These are phyloP conservation scores for Wilcoxina mikolae DNA, from an alignment of 495 filamentous ascomycete species.

Conservation along the genomic window DNA sequence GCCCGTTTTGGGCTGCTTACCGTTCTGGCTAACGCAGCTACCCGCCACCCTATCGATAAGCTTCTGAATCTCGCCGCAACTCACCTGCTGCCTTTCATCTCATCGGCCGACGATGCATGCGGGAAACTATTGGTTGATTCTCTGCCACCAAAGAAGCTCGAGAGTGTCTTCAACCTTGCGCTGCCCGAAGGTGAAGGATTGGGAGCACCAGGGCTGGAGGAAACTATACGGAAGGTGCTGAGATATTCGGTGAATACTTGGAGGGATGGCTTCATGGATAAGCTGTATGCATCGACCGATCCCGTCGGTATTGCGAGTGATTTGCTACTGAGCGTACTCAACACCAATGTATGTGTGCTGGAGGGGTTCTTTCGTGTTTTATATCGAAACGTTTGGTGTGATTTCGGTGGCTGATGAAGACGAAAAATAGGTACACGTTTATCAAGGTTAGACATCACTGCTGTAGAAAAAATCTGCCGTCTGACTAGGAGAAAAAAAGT, in stretches of 20 bases:
- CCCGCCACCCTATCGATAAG: constrained; percentile 6
- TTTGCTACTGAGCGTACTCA: constrained; percentile 63
- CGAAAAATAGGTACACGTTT: constrained; percentile 28
- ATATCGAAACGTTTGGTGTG: too few species aligned
- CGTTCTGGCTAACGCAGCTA: not conserved
- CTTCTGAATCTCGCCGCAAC: constrained; percentile 24
- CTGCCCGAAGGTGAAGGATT: constrained; percentile 48
- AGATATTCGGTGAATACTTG: constrained; percentile 87
- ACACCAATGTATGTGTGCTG: constrained; percentile 54
- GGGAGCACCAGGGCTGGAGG: constrained; percentile 57
- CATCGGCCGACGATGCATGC: constrained; percentile 20
- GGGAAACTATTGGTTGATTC: constrained; percentile 45
- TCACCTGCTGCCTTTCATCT: constrained; percentile 22
- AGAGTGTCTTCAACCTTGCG: constrained; percentile 46
- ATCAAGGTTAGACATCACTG: constrained; percentile 21
- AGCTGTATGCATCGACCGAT: constrained; percentile 76
- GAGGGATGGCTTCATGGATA: constrained; percentile 90
- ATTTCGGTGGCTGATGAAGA: not conserved
- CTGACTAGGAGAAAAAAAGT: constrained; percentile 39
- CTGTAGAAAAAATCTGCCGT: not conserved
- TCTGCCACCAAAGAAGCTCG: constrained; percentile 54
- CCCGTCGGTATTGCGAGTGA: constrained; percentile 71
- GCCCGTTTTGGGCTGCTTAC: not conserved
- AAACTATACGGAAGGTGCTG: constrained; percentile 50
- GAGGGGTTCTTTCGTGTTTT: not conserved